These are phyloP conservation scores for Parmelia sp. DNA, from an alignment of 495 filamentous ascomycete species.

Conservation along the genomic window DNA sequence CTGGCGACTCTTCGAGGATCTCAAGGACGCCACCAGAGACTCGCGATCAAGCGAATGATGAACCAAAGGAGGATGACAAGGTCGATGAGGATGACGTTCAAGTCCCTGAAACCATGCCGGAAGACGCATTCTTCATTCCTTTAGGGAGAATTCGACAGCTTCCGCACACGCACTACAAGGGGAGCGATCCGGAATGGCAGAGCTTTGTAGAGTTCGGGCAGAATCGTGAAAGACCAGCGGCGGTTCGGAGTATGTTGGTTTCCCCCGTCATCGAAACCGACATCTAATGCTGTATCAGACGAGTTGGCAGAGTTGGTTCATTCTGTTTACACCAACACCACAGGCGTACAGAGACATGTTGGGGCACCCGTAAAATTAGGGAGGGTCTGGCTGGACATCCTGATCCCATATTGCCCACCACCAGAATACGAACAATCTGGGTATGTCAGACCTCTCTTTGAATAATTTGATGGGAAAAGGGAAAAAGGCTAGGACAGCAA, in stretches of 20 bases:
- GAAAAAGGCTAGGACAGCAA: not conserved
- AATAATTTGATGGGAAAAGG: too few relatives aligned
- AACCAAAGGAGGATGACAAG: slow-evolving; percentile 4
- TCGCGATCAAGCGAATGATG: slow-evolving; percentile 2
- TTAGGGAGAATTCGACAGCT: slow-evolving; percentile 48
- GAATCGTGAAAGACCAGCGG: slow-evolving; percentile 41
- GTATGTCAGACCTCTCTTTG: slow-evolving; percentile 32
- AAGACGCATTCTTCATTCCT: slow-evolving; percentile 55
- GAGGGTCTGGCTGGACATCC: slow-evolving; percentile 53
- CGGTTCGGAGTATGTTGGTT: slow-evolving; percentile 45
- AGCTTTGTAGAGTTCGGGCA: slow-evolving; percentile 53
- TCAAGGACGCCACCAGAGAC: not conserved
- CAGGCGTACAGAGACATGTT: slow-evolving; percentile 35
- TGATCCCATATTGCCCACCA: slow-evolving; percentile 54
- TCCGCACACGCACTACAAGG: slow-evolving; percentile 49
- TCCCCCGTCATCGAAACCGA: not conserved
- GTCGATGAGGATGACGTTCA: slow-evolving; percentile 27
- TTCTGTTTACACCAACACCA: slow-evolving; percentile 29
- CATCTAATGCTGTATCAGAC: slow-evolving; percentile 33
- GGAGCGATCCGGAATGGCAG: slow-evolving; percentile 65
- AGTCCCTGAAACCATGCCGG: slow-evolving; percentile 24
- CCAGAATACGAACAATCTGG: slow-evolving; percentile 55
- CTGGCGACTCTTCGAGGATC: not conserved
- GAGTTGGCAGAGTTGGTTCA: slow-evolving; percentile 47
- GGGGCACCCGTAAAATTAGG: slow-evolving; percentile 45